These are phyloP conservation scores for Moricandia arvensis DNA, from an alignment of 345 rosid genomes.

Conservation along the genomic window DNA sequence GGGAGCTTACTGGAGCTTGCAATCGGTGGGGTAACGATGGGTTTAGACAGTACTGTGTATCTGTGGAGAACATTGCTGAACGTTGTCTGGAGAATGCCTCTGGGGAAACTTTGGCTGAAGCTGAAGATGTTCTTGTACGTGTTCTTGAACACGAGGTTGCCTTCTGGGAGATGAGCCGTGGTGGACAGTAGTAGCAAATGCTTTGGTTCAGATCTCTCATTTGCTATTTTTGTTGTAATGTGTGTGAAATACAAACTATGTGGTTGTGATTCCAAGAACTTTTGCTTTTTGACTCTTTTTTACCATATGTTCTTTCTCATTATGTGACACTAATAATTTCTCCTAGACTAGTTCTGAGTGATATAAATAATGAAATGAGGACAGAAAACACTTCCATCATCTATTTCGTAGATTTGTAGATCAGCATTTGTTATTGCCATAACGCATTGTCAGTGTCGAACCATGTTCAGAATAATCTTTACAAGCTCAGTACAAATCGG, in stretches of 20 bases:
- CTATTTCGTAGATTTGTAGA: not conserved
- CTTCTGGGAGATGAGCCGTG: conserved; percentile 77
- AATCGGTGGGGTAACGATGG: conserved; percentile 78
- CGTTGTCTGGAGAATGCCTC: conserved; percentile 57
- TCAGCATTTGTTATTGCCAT: not conserved
- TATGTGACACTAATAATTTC: not conserved
- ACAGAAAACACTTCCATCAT: not conserved
- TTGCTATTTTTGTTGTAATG: not conserved
- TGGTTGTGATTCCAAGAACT: not conserved
- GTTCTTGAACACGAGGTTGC: conserved; percentile 70
- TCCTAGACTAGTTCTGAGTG: not conserved
- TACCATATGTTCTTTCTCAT: not conserved
- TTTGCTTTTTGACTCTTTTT: not conserved
- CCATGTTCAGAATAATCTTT: not conserved
- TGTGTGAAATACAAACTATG: not conserved
- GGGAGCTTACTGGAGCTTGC: conserved; percentile 59
- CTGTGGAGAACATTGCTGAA: conserved; percentile 53
- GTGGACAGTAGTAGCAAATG: conserved; percentile 26
- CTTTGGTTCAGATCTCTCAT: not conserved
- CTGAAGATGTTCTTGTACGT: conserved; percentile 51
- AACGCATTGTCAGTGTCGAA: not conserved
- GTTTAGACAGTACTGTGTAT: conserved; percentile 54
- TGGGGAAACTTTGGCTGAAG: conserved; percentile 39
- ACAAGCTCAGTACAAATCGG: not conserved
- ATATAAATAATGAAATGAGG: not conserved